These are phyloP conservation scores for Adansonia madagascariensis DNA, from an alignment of 441 rosid genomes.

Conservation along the genomic window DNA sequence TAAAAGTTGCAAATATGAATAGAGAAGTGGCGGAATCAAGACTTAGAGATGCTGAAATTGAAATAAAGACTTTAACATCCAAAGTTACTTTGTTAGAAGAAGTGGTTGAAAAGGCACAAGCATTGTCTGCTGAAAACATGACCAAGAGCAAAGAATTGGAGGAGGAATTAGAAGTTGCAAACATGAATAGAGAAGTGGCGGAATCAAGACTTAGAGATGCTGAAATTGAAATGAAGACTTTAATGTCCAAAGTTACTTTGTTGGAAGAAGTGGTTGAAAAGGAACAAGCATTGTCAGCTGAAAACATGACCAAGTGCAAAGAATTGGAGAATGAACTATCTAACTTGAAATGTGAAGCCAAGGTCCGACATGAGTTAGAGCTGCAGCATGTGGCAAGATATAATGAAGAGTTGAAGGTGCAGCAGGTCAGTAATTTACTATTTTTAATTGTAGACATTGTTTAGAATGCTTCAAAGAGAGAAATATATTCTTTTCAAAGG, in stretches of 20 bases:
- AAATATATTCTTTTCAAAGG: background rate
- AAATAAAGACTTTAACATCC: constrained; percentile 50
- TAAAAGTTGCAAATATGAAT: constrained; percentile 47
- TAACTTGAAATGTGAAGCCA: constrained; percentile 50
- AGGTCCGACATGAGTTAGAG: constrained; percentile 43
- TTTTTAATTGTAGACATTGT: background rate
- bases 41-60: constrained; percentile 54
- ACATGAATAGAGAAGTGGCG: constrained; percentile 46
- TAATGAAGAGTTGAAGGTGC: constrained; percentile 51
- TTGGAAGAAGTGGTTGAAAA: constrained; percentile 50
- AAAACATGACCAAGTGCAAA: constrained; percentile 44
- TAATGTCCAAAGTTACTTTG: constrained; percentile 50
- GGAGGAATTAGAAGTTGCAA: constrained; percentile 46
- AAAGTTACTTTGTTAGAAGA: constrained; percentile 55
- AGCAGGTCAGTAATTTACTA: constrained; percentile 57
- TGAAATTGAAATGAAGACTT: constrained; percentile 55
- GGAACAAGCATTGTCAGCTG: constrained; percentile 54
- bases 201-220: constrained; percentile 59
- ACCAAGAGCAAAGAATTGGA: too few relatives aligned
- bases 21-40: constrained; percentile 55
- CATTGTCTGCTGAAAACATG: constrained; percentile 46
- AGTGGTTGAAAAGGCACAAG: constrained; percentile 48
- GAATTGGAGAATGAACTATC: constrained; percentile 61
- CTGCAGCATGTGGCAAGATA: constrained; percentile 37
- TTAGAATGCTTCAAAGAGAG: background rate